Conservation (phyloP, 2,329 filamentous ascomycete species). For the Mariannaea elegans region DNA sequence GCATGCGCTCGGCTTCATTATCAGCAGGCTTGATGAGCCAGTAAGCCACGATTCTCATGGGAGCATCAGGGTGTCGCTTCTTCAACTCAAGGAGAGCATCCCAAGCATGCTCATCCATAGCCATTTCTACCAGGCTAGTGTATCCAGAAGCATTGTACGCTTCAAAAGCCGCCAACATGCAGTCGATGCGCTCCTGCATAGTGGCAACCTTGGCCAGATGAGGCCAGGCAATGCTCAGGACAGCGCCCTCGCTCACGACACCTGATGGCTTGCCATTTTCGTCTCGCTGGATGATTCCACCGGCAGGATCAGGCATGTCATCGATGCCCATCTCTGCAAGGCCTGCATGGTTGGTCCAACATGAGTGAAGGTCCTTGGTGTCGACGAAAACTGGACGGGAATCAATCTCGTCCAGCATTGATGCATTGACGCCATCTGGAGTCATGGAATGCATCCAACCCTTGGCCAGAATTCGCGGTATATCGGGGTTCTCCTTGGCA, state of each 20-base stretch:
- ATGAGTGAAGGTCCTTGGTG: constrained; percentile 59
- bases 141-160: constrained; percentile 62
- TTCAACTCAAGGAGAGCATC: constrained; percentile 57
- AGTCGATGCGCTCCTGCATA: constrained; percentile 57
- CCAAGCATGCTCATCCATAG: constrained; percentile 68
- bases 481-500: constrained; percentile 56
- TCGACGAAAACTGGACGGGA: constrained; percentile 59
- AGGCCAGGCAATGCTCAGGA: constrained; percentile 64
- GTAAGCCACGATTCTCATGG: constrained; percentile 62
- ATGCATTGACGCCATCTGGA: constrained; percentile 52
- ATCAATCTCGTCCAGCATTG: constrained; percentile 55
- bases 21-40: constrained; percentile 63
- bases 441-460: constrained; percentile 66
- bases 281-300: constrained; percentile 62
- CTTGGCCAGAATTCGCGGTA: constrained; percentile 60
- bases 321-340: constrained; percentile 55
- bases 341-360: constrained; percentile 59
- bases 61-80: constrained; percentile 37
- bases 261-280: constrained; percentile 57
- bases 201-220: constrained; percentile 58
- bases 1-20: constrained; percentile 50
- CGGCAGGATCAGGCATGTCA: constrained; percentile 51
- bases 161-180: constrained; percentile 57
- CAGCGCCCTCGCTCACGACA: constrained; percentile 61
- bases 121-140: constrained; percentile 67